These are phyloP conservation scores for Ophioceras dolichostomum DNA, from an alignment of 2,329 filamentous ascomycete genomes.

Conservation along the genomic window DNA sequence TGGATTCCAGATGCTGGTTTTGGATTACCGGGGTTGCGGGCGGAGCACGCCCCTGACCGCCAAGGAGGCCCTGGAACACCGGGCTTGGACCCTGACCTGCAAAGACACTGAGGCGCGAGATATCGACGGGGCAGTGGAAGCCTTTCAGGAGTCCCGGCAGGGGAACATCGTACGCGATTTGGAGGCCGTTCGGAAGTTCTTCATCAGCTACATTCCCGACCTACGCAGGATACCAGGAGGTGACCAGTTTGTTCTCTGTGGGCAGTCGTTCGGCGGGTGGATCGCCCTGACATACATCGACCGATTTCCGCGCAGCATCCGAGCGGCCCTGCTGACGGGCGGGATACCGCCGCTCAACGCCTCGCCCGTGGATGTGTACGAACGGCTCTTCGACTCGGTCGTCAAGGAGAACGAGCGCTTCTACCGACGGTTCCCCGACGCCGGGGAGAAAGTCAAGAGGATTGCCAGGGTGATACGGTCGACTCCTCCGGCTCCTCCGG, in stretches of 20 bases:
- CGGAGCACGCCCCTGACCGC: constrained; percentile 51
- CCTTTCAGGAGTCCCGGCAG: constrained; percentile 40
- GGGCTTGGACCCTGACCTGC: constrained; percentile 32
- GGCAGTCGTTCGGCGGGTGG: constrained; percentile 66
- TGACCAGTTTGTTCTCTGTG: constrained; percentile 31
- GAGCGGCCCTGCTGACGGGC: constrained; percentile 52
- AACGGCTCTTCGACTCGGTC: constrained; percentile 43
- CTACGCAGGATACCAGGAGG: background rate
- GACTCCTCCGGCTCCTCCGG: no score
- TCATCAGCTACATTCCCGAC: constrained; percentile 16
- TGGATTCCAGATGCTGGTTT: constrained; percentile 55
- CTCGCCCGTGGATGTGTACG: constrained; percentile 49
- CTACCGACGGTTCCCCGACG: constrained; percentile 53
- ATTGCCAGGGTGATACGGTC: background rate
- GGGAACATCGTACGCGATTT: constrained; percentile 65
- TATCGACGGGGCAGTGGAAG: background rate
- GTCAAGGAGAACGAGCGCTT: constrained; percentile 48
- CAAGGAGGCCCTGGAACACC: constrained; percentile 27
- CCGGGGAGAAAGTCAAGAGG: constrained; percentile 26
- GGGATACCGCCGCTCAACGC: constrained; percentile 53
- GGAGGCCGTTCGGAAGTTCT: constrained; percentile 51
- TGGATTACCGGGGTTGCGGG: constrained; percentile 64
- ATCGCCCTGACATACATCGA: constrained; percentile 61
- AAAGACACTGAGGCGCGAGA: background rate
- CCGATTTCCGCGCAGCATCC: constrained; percentile 46